phyloP scores from a whole-genome alignment of 257 asterid genomes.

The Petunia secreta region DNA sequence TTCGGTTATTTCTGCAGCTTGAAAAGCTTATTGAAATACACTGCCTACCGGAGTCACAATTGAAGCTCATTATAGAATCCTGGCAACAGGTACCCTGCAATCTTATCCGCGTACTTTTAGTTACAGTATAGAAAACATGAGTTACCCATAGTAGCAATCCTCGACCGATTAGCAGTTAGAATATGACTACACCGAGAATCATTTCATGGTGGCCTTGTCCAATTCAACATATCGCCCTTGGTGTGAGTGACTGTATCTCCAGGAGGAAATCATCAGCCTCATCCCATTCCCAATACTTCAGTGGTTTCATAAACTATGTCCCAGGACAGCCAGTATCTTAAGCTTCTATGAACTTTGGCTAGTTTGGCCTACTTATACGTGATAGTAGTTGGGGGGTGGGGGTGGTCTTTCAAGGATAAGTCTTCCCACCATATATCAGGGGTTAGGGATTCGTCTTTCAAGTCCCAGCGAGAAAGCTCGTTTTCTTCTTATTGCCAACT shows the following conservation, averaged over 20 bases:
- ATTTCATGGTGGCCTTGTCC: slow-evolving; percentile 4
- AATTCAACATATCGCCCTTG: neutral
- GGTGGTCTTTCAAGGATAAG: neutral
- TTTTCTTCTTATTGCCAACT: too few species aligned
- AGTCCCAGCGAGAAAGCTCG: too few species aligned
- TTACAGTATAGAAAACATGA: neutral
- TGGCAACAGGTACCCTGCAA: slow-evolving; percentile 84
- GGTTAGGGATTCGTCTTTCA: neutral
- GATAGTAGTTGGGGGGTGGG: neutral
- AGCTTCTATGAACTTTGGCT: slow-evolving; percentile 3
- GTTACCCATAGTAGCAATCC: neutral
- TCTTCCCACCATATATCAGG: neutral
- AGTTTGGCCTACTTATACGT: neutral
- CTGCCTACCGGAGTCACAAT: slow-evolving; percentile 82
- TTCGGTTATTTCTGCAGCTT: slow-evolving; percentile 57
- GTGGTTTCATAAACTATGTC: slow-evolving; percentile 13
- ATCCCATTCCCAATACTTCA: neutral
- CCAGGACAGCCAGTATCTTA: neutral
- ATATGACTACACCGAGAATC: slow-evolving; percentile 5
- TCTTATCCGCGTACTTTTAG: neutral
- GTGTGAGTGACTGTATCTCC: neutral
- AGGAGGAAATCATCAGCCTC: neutral
- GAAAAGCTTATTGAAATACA: slow-evolving; percentile 89
- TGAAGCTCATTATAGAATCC: slow-evolving; percentile 87
- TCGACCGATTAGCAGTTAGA: neutral